phyloP scores from a whole-genome alignment of 495 filamentous ascomycete species.

The Arthonia radiata region DNA sequence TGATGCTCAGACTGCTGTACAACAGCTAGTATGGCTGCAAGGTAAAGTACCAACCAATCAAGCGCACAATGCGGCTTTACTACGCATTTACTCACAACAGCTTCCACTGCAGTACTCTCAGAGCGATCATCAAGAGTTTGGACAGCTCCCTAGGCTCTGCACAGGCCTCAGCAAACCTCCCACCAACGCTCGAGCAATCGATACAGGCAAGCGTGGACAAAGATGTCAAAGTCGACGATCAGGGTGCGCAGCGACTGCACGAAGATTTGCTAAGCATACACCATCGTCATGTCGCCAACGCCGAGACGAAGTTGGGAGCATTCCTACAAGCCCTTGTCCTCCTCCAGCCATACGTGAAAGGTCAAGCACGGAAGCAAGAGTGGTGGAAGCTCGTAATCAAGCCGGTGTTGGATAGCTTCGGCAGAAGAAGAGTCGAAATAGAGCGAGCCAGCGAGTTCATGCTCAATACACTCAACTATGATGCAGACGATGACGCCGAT shows the following conservation, averaged over 20 bases:
- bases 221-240: constrained; percentile 28
- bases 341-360: constrained; percentile 30
- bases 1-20: no score
- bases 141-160: constrained; percentile 24
- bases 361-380: constrained; percentile 25
- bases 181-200: constrained; percentile 28
- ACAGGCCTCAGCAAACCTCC: constrained; percentile 26
- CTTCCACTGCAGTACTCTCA: constrained; percentile 22
- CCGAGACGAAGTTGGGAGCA: constrained; percentile 25
- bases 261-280: constrained; percentile 39
- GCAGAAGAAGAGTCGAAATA: constrained; percentile 30
- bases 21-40: no score
- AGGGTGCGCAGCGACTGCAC: constrained; percentile 33
- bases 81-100: no score
- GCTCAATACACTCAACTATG: constrained; percentile 29
- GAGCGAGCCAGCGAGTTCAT: constrained; percentile 31
- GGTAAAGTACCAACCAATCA: no score
- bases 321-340: constrained; percentile 35
- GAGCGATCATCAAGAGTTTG: constrained; percentile 36
- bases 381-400: constrained; percentile 43
- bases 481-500: constrained; percentile 25
- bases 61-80: no score
- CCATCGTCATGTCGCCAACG: constrained; percentile 25
- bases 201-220: constrained; percentile 37
- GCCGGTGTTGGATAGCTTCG: constrained; percentile 29